Base-by-base conservation (phyloP, 2,329 filamentous ascomycete species). In the Tricladium varicosporioides region DNA sequence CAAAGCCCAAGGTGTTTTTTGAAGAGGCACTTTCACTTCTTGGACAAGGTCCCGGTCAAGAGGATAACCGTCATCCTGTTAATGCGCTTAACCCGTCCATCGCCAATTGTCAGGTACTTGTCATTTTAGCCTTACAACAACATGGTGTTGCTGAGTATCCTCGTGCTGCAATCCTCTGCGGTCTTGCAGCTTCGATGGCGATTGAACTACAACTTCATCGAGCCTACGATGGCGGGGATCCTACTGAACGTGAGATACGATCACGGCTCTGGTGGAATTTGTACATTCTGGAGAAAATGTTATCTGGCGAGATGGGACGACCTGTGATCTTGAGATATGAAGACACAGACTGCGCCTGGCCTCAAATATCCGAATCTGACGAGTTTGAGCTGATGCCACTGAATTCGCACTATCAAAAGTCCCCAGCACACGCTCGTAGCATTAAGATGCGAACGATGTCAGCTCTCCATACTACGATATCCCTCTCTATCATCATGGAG, bases 221-320 rank as follows among this genome's bases (percentile, higher is more conserved):
- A 33, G 56, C 56, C 10, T 55, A 53, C n/a, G 61, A 64, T 32
- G 51, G 56, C 1, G 48, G 60, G 42, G 65, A 68, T 32, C 60
- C 63, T 4, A 60, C 65, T 15, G 59, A 69, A 48, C 51, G 57
- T 8, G 66, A 69, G 46, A 57, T 69, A 11, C 60, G 62, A 18
- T 66, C 67, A 27, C 59, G 68, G 13, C 60, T 70, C 5, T 69
- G 68, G 68, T 70, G 68, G 68, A 70, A 69, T 51, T 15, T 70
- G 2, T 70, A 66, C 45, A 62, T 69, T 13, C 58, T 69, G 1
- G 68, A 70, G n/a, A 70, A 69, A 52, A 67, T 70, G 65, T 57
- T 69, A 27, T 64, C 67, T 3, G 54, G 52, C 2, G 68, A 69
- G 42, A 67, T 66, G 60, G 67, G 68, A 9, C 59, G 65, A 22